A percentile compares a stretch with the other conserved stretches of the same genome.
Conservation (phyloP, 1,139 yeast species). For the Arxiozyma bovina region DNA sequence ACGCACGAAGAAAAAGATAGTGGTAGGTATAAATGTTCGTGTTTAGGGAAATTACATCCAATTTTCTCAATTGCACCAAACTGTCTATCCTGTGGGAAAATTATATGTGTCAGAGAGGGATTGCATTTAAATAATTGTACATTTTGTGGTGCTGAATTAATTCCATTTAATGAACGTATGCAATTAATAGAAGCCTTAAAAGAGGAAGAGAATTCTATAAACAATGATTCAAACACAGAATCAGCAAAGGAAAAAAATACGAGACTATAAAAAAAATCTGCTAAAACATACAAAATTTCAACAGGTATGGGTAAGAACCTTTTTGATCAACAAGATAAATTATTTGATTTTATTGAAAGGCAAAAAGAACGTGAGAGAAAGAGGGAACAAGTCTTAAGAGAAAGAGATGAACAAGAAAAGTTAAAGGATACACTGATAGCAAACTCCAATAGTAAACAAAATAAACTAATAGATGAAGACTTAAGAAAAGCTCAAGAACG, state of each 20-base stretch:
- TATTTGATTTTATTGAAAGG: slow-evolving; percentile 45
- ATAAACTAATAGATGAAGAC: slow-evolving; percentile 40
- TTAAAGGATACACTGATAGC: neutral
- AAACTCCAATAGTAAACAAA: slow-evolving; percentile 24
- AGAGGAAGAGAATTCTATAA: slow-evolving; percentile 38
- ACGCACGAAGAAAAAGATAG: slow-evolving; percentile 25
- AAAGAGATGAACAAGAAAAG: slow-evolving; percentile 20
- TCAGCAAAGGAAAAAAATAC: slow-evolving; percentile 6
- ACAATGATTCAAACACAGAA: slow-evolving; percentile 14
- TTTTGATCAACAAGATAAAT: slow-evolving; percentile 59
- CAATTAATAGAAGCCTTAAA: slow-evolving; percentile 48
- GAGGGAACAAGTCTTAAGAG: slow-evolving; percentile 15
- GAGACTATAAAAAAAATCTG: slow-evolving; percentile 17
- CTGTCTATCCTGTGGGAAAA: slow-evolving; percentile 88
- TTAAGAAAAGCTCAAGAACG: slow-evolving; percentile 60
- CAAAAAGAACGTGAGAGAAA: slow-evolving; percentile 27
- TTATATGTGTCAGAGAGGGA: slow-evolving; percentile 84
- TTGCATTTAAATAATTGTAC: slow-evolving; percentile 70
- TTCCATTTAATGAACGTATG: slow-evolving; percentile 50
- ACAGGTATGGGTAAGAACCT: slow-evolving; percentile 53
- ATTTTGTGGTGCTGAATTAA: slow-evolving; percentile 62
- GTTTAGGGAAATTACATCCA: slow-evolving; percentile 82
- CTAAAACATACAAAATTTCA: slow-evolving; percentile 19
- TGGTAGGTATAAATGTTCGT: slow-evolving; percentile 46
- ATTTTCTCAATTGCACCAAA: slow-evolving; percentile 85